Conservation (phyloP, 345 rosid species). For the Combretum micranthum region DNA sequence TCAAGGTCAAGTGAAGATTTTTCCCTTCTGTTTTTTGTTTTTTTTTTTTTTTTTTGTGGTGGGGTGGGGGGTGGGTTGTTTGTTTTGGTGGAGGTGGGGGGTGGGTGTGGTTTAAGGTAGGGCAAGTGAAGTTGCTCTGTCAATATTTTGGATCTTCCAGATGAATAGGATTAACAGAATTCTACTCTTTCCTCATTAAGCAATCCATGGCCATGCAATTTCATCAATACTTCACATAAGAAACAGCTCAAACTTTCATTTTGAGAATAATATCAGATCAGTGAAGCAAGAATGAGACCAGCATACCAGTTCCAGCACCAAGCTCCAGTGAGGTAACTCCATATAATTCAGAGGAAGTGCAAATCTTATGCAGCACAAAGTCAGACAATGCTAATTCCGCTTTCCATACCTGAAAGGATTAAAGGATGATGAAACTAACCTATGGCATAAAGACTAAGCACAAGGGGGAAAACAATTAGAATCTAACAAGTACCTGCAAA, state of each 20-base stretch:
- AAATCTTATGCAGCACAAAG: slow-evolving; percentile 64
- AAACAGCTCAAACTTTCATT: not conserved
- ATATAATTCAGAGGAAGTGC: slow-evolving; percentile 51
- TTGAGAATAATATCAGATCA: not conserved
- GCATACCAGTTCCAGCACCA: slow-evolving; percentile 89
- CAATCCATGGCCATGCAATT: too few species aligned
- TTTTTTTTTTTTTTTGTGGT: too few species aligned
- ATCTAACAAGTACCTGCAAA: slow-evolving; percentile 49
- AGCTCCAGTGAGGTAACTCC: slow-evolving; percentile 53
- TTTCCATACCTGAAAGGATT: slow-evolving; percentile 70
- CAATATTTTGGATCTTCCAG: too few species aligned
- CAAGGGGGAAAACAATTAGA: not conserved
- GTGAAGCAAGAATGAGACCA: slow-evolving; percentile 1
- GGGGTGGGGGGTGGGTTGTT: too few species aligned
- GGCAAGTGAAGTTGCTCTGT: too few species aligned
- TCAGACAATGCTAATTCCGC: slow-evolving; percentile 72
- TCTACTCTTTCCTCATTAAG: too few species aligned
- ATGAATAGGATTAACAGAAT: too few species aligned
- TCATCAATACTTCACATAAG: not conserved
- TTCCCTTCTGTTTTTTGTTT: too few species aligned
- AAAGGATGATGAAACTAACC: slow-evolving; percentile 2
- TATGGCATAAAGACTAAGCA: not conserved
- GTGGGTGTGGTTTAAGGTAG: too few species aligned
- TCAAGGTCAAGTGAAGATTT: too few species aligned
- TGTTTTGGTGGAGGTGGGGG: too few species aligned